A percentile compares a stretch with the other conserved stretches of the same genome.
Evolutionary conservation across 2,329 filamentous ascomycete genomes (phyloP).

Genomic region (Fusarium keratoplasticum): DNA sequence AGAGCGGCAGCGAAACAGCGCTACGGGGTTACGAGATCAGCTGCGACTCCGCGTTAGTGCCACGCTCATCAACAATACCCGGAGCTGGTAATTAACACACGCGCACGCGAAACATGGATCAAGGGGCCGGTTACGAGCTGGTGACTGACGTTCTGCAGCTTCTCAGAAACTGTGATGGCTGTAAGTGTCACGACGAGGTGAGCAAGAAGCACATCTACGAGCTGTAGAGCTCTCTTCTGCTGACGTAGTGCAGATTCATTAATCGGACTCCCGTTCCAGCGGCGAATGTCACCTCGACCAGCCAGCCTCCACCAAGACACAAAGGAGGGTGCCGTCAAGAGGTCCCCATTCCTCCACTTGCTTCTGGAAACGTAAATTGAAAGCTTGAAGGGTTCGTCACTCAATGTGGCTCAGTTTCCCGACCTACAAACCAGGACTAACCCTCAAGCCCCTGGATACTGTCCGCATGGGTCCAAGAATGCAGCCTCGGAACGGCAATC

Average conservation of each 20-base stretch:
- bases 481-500: neutral
- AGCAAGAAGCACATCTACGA: neutral
- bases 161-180: neutral
- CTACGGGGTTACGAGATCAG: slow-evolving; percentile 28
- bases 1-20: slow-evolving; percentile 2
- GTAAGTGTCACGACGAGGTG: neutral
- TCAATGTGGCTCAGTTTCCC: slow-evolving; percentile 16
- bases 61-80: slow-evolving; percentile 3
- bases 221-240: neutral
- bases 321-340: neutral
- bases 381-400: neutral
- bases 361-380: neutral
- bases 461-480: neutral
- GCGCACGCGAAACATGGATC: slow-evolving; percentile 13
- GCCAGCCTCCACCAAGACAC: neutral
- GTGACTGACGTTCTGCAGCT: slow-evolving; percentile 14
- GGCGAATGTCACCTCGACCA: neutral
- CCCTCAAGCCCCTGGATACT: slow-evolving; percentile 1
- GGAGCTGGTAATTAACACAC: neutral
- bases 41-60: slow-evolving; percentile 19
- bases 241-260: neutral
- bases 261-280: neutral
- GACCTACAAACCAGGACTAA: slow-evolving; percentile 5
- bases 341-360: neutral
- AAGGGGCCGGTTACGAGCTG: slow-evolving; percentile 13